Base-by-base conservation (phyloP, 2,329 filamentous ascomycete genomes). In the Orbilia javanica region DNA sequence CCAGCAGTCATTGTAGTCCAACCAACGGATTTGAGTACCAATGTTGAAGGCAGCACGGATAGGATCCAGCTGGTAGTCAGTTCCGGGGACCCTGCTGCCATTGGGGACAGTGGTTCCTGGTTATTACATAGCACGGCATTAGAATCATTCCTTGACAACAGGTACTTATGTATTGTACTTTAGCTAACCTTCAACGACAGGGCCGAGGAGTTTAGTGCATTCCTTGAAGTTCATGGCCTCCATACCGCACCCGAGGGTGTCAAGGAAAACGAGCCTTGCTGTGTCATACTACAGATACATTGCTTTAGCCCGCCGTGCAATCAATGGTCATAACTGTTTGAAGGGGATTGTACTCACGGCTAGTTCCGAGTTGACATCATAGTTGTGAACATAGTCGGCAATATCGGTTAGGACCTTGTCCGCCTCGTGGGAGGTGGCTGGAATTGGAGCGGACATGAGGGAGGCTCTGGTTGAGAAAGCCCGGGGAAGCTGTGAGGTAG, bases 1-100 rank as follows among this genome's bases (percentile, higher is more conserved):
- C 96, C 95, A 99, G 90, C 96, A 98, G 89, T 99, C 96, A 85
- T 99, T 99, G 89, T 98, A 99, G 87, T 99, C 96, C 83, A 99
- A 90, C 96, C 96, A 99, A 84, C 96, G 90, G 87, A 99, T 97
- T 91, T 97, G 97, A 83, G 96, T 92, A 82, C 96, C 96, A 82
- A 99, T 98, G 88, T 98, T 98, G 90, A 99, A 98, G 80, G 96
- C 96, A 80, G 92, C 96, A 83, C 95, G 95, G 84, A 98, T 90
- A 44, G 96, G 96, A 84, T 98, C 96, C 82, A 99, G 90, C 86
- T 96, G 91, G 87, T 95, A 98, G 81, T 92, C 90, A 34, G 96
- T 98, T 80, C 96, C 96, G 46, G 93, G 93, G 52, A 99, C 93
- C 84, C 91, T 93, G 82, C 93, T 91, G 81, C 96, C 96, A 84